These are phyloP conservation scores for Paxillus rubicundulus DNA, from an alignment of 768 basidiomycete species.

Conservation along the genomic window DNA sequence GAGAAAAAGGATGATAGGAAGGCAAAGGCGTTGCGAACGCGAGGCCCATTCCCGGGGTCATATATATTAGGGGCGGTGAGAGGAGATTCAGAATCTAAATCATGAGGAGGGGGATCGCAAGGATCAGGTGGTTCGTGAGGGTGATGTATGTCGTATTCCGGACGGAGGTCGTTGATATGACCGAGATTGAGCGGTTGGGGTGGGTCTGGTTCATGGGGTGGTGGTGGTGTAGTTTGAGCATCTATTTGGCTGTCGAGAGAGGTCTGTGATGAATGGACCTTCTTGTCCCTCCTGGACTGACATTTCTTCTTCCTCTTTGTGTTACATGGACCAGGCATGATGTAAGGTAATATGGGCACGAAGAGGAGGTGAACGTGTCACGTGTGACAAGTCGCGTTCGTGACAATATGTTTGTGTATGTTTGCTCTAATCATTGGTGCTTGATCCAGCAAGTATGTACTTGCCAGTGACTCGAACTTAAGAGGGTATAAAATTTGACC, in stretches of 20 bases:
- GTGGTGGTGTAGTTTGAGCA: neutral
- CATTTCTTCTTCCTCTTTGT: slow-evolving; percentile 44
- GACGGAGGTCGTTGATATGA: neutral
- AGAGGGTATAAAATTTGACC: slow-evolving; percentile 4
- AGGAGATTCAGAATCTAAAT: slow-evolving; percentile 14
- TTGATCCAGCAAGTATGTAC: too few relatives aligned
- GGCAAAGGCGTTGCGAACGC: slow-evolving; percentile 62
- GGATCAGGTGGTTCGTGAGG: slow-evolving; percentile 1
- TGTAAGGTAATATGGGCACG: neutral
- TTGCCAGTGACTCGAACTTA: slow-evolving; percentile 15
- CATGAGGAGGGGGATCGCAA: slow-evolving; percentile 1
- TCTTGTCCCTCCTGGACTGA: slow-evolving; percentile 33
- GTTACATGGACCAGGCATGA: slow-evolving; percentile 67
- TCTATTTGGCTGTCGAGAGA: neutral
- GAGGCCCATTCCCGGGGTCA: slow-evolving; percentile 78
- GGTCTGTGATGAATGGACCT: slow-evolving; percentile 3
- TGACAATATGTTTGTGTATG: slow-evolving; percentile 23
- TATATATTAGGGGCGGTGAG: slow-evolving; percentile 60
- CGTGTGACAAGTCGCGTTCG: slow-evolving; percentile 31
- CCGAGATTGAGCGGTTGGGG: neutral
- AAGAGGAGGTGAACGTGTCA: slow-evolving; percentile 19
- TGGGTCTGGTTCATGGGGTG: neutral
- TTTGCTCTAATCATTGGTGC: slow-evolving; percentile 13
- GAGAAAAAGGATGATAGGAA: slow-evolving; percentile 71
- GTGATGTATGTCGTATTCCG: slow-evolving; percentile 6